Evolutionary conservation across 1,284 basidiomycete genomes (phyloP).

Genomic region (Puccinia hordei): DNA sequence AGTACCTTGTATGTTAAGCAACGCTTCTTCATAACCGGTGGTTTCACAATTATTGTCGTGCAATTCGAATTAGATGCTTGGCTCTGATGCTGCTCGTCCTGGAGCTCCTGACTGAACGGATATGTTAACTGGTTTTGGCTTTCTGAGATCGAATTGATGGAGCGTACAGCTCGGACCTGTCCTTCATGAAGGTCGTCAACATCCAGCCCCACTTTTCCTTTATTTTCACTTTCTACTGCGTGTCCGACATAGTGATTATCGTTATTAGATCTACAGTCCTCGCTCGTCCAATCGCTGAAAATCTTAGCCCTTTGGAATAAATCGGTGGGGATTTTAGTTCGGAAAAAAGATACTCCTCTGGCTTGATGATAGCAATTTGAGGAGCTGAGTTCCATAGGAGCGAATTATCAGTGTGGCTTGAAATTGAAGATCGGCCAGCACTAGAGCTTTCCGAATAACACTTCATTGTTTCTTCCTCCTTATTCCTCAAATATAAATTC

Average conservation of each 20-base stretch:
- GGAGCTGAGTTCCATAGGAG: slow-evolving; percentile 9
- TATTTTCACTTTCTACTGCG: background rate
- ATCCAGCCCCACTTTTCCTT: background rate
- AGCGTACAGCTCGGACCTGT: background rate
- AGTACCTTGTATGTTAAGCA: background rate
- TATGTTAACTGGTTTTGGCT: background rate
- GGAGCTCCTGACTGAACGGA: background rate
- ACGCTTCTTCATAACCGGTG: background rate
- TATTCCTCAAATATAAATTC: background rate
- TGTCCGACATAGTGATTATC: background rate
- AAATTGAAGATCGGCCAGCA: background rate
- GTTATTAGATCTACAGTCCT: background rate
- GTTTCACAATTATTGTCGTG: background rate
- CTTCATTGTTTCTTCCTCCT: background rate
- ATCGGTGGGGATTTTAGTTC: background rate
- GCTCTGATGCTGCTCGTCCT: background rate
- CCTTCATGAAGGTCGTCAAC: background rate
- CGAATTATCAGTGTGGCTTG: background rate
- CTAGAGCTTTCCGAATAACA: slow-evolving; percentile 4
- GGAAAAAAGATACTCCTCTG: slow-evolving; percentile 6
- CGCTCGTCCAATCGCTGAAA: background rate
- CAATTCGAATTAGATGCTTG: background rate
- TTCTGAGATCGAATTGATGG: background rate
- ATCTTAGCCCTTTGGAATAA: background rate
- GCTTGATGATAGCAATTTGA: slow-evolving; percentile 16